Base-by-base conservation (phyloP, 164 flowering plant genomes). In the Vitis rupestris region DNA sequence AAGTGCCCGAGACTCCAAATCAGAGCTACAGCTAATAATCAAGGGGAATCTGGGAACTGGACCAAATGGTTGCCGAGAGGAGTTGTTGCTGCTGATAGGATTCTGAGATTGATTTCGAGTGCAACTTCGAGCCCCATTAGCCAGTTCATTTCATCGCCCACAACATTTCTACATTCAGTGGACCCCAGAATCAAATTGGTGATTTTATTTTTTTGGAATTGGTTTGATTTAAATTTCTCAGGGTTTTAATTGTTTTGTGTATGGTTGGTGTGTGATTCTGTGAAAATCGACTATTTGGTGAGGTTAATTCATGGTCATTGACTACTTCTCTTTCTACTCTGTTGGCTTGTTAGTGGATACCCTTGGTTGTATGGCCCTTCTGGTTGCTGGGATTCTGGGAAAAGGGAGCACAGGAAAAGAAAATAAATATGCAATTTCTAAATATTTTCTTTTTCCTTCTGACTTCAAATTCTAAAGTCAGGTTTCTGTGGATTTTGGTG, bases 111-210 rank as follows among this genome's bases (percentile, higher is more conserved):
- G 74, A 93, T 96, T 8, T 70, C 97, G 0, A 81, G 87, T 14
- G 94, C 97, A 9, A 92, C 97, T 29, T 86, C 93, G 1, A 89
- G 98, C 69, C 99, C 99, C 53, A 90, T 96, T 77, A 76, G 83
- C 73, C 98, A 93, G 81, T 96, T 80, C 75, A 82, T 93, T 8
- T 78, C 97, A 13, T 79, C 88, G 16, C 99, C 99, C 61, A 65
- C 86, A 58, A 96, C 99, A 4, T 90, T 93, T 74, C 82, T 96
- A 80, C 99, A 93, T 75, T 77, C 88, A 1, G 83, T 96, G 44
- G 97, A 96, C 66, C 90, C 97, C 61, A 82, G 99, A 81, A 81
- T 92, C 73, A 96, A 96, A 80, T 69, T 96, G 97, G 99, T 93
- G 73, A 59, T 55, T 55, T n/a, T 31, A 10, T 50, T 49, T 56